Evolutionary conservation across 768 basidiomycete species (phyloP), one percentile per base, ranked within the genome.

Genomic region (Cyclocybe cylindracea): DNA sequence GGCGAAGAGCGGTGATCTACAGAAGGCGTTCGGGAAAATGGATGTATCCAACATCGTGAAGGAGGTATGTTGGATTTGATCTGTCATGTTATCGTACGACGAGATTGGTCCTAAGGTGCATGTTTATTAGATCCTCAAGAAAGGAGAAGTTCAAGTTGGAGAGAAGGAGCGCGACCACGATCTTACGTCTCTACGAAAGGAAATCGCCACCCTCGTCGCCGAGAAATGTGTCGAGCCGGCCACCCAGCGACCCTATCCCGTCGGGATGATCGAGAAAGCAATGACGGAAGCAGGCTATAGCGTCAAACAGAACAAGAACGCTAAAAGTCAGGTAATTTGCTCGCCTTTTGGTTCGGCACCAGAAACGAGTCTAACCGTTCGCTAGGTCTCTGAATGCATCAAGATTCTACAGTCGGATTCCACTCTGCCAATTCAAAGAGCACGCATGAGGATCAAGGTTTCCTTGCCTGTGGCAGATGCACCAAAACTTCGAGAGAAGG

Each of bases 111-210:
- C 44, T 51, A 16, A 14, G 32, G 45, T 44, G 16, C 19, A 31
- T 31, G 11, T 7, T 18, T 10, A 29, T 7, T 54, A 96, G 92
- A 97, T 99, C 57, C 71, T 99, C 38, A 89, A 87, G 67, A 96
- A 97, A 70, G 97, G 97, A 14, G 97, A 99, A 65, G 75, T 99
- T 2, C 97, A 99, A 74, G 91, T 98, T 31, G 91, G 91, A 36
- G 96, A 98, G 64, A 97, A 98, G 67, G 97, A 99, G 65, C 85
- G 97, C 18, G 89, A 93, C 47, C 94, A 97, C 56, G 91, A 96
- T 61, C 80, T 97, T 5, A 73, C 83, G 10, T 82, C 93, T 2
- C 66, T 98, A 40, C 85, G 91, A 48, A 80, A 73, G 59, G 97
- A 98, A 69, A 97, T 98, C 44, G 93, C 93, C 4, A 96, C 92